Evolutionary conservation across 352 stramenopile species (phyloP).

Genomic region (Phytopythium helicoides): DNA sequence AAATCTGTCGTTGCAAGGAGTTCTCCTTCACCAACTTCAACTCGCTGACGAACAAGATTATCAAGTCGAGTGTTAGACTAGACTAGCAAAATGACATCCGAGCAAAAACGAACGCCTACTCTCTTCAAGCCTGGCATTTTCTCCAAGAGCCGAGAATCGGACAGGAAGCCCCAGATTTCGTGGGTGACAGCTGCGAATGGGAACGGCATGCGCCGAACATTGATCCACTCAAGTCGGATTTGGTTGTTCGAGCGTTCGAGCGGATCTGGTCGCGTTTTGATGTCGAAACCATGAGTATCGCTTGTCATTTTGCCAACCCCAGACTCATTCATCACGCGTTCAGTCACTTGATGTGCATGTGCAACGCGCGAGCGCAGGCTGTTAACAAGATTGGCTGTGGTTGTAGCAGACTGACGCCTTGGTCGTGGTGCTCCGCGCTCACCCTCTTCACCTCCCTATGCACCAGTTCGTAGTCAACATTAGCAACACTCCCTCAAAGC

Average conservation of each 20-base stretch:
- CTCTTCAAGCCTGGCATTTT: constrained; percentile 10
- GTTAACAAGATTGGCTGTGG: neutral
- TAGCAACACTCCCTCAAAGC: no score
- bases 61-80: neutral
- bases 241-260: constrained; percentile 5
- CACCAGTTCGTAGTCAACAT: no score
- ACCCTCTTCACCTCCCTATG: neutral
- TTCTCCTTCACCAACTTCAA: constrained; percentile 19
- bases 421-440: neutral
- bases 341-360: constrained; percentile 9
- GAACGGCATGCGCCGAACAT: constrained; percentile 31
- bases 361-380: neutral
- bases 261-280: constrained; percentile 16
- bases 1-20: constrained; percentile 25
- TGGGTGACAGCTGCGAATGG: constrained; percentile 21
- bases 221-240: constrained; percentile 22
- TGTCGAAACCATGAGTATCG: constrained; percentile 21
- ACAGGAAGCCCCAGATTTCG: constrained; percentile 33
- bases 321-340: constrained; percentile 15
- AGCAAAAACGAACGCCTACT: neutral
- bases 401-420: neutral
- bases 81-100: neutral
- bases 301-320: constrained; percentile 9
- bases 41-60: constrained; percentile 5
- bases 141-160: constrained; percentile 18